phyloP scores from a whole-genome alignment of 371 early-diverging fungal genomes.

The Mortierella sp. region DNA sequence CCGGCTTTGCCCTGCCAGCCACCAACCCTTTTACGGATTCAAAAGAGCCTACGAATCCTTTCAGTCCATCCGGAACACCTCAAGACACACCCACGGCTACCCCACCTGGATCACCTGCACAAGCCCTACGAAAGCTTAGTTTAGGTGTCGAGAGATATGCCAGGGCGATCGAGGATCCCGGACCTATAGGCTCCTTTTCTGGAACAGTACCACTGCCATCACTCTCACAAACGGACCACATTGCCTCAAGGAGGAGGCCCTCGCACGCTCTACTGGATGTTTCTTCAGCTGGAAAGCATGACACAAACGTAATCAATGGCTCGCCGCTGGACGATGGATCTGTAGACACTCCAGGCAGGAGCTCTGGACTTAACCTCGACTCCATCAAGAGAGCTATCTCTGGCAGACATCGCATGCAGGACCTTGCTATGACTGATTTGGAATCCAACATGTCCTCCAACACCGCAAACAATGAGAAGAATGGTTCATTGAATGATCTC shows the following conservation, averaged over 20 bases:
- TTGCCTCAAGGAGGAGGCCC: conserved; percentile 24
- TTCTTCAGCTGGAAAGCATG: not conserved
- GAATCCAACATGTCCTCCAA: conserved; percentile 20
- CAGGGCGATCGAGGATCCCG: conserved; percentile 40
- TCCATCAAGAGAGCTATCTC: conserved; percentile 37
- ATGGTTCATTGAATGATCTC: conserved; percentile 10
- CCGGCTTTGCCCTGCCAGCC: conserved; percentile 39
- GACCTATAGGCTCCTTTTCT: conserved; percentile 43
- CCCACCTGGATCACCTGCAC: conserved; percentile 33
- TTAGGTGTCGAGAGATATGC: conserved; percentile 48
- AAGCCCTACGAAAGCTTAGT: conserved; percentile 30
- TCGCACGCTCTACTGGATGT: conserved; percentile 24
- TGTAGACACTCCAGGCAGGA: conserved; percentile 17
- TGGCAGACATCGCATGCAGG: conserved; percentile 19
- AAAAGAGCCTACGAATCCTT: conserved; percentile 21
- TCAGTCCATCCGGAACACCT: conserved; percentile 33
- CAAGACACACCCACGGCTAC: conserved; percentile 29
- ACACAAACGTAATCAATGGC: not conserved
- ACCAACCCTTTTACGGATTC: conserved; percentile 32
- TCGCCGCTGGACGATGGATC: conserved; percentile 8
- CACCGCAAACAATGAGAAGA: not conserved
- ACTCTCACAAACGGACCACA: conserved; percentile 27
- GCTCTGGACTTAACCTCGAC: conserved; percentile 26
- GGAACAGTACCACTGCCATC: conserved; percentile 39
- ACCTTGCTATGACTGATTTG: conserved; percentile 25